phyloP scores from a whole-genome alignment of 1,284 basidiomycete species.

The Neotropicomus parvogracilis region DNA sequence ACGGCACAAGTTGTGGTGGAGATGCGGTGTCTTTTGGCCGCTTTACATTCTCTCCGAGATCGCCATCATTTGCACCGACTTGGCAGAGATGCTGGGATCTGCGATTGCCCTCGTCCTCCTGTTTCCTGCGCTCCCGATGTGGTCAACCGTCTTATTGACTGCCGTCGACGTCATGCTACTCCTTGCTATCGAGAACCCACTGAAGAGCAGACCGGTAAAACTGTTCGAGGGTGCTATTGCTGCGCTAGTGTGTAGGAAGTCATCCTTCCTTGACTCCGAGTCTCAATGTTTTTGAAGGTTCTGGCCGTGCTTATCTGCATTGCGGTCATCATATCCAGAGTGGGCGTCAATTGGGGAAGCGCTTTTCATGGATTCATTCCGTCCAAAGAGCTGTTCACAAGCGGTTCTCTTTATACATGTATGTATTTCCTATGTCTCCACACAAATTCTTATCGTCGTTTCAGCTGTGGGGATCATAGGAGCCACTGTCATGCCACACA shows the following conservation, averaged over 20 bases:
- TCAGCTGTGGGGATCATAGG: conserved; percentile 80
- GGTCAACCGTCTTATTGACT: conserved; percentile 67
- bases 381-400: conserved; percentile 59
- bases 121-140: conserved; percentile 67
- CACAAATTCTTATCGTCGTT: conserved; percentile 9
- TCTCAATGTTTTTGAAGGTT: conserved; percentile 46
- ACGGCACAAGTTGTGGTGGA: conserved; percentile 44
- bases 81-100: conserved; percentile 64
- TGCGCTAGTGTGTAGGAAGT: conserved; percentile 41
- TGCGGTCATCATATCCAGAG: conserved; percentile 72
- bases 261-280: neutral
- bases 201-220: conserved; percentile 42
- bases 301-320: conserved; percentile 81
- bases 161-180: conserved; percentile 68
- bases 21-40: conserved; percentile 53
- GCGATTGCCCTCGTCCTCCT: conserved; percentile 74
- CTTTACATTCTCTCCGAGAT: conserved; percentile 55
- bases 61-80: conserved; percentile 64
- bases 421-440: conserved; percentile 17
- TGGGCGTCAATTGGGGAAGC: conserved; percentile 71
- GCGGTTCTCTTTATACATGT: conserved; percentile 78
- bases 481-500: conserved; percentile 89
- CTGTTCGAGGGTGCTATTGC: conserved; percentile 68
- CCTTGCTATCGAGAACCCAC: conserved; percentile 46
- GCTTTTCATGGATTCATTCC: conserved; percentile 89